phyloP scores from a whole-genome alignment of 176 grass and related monocot species.

The Triticum dicoccoides region DNA sequence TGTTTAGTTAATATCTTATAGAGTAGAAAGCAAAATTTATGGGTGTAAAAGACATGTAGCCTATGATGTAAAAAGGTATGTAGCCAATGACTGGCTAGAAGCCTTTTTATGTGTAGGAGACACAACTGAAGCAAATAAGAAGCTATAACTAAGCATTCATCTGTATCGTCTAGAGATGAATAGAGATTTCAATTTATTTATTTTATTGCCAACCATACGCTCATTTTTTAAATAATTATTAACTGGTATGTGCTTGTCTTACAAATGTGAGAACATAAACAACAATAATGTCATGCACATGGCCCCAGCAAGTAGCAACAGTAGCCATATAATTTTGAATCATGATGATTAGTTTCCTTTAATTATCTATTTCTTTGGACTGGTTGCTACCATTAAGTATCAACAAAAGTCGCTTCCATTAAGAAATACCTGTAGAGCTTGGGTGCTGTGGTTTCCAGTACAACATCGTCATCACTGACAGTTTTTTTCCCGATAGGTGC shows the following conservation, averaged over 20 bases:
- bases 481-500: constrained; percentile 85
- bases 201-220: not conserved
- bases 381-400: not conserved
- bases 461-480: constrained; percentile 66
- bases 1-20: not conserved
- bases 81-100: constrained; percentile 3
- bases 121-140: not conserved
- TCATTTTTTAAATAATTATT: not conserved
- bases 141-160: not conserved
- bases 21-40: not conserved
- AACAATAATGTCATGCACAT: not conserved
- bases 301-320: not conserved
- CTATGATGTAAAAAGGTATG: not conserved
- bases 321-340: not conserved
- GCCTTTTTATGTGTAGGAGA: not conserved
- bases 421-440: constrained; percentile 76
- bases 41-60: not conserved
- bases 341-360: not conserved
- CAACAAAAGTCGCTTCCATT: constrained; percentile 2
- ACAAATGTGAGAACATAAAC: not conserved
- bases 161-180: not conserved
- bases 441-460: constrained; percentile 68
- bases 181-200: not conserved
- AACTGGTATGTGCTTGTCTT: not conserved
- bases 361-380: not conserved